phyloP scores from a whole-genome alignment of 2,329 filamentous ascomycete genomes.

The Penicillium nordicum region DNA sequence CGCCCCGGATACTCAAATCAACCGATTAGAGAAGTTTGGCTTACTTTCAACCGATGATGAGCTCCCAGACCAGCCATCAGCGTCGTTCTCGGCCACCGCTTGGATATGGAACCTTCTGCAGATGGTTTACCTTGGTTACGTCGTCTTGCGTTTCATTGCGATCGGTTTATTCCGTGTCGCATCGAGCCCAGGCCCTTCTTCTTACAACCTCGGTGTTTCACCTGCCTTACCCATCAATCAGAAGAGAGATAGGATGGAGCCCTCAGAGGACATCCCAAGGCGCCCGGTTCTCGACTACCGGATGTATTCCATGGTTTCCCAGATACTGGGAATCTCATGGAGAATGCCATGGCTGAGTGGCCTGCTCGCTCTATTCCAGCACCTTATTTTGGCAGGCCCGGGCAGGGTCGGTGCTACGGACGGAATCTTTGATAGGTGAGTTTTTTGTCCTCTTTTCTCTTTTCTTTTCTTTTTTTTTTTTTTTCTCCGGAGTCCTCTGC shows the following conservation, averaged over 20 bases:
- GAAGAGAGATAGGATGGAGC: conserved; percentile 32
- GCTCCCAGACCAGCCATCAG: conserved; percentile 24
- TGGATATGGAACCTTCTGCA: conserved; percentile 54
- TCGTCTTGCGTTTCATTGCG: conserved; percentile 63
- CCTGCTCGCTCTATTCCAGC: conserved; percentile 70
- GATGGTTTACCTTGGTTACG: conserved; percentile 52
- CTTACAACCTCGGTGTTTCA: conserved; percentile 26
- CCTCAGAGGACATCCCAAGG: conserved; percentile 23
- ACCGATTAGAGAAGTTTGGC: conserved; percentile 56
- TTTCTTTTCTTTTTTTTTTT: background rate
- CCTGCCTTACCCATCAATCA: conserved; percentile 24
- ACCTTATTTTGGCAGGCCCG: conserved; percentile 68
- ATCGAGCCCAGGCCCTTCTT: conserved; percentile 54
- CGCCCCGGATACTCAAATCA: conserved; percentile 24
- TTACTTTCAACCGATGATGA: conserved; percentile 46
- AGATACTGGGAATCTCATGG: conserved; percentile 67
- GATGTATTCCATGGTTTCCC: conserved; percentile 69
- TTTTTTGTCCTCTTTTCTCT: conserved; percentile 25
- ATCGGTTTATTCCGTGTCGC: conserved; percentile 64
- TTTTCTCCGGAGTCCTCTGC: conserved; percentile 13
- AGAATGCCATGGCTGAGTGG: conserved; percentile 92
- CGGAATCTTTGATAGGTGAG: conserved; percentile 88
- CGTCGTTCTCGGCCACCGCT: conserved; percentile 36
- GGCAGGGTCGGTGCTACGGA: conserved; percentile 71
- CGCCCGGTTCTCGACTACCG: conserved; percentile 73